phyloP scores from a whole-genome alignment of 2,329 filamentous ascomycete species.

The Aspergillus caelatus region DNA sequence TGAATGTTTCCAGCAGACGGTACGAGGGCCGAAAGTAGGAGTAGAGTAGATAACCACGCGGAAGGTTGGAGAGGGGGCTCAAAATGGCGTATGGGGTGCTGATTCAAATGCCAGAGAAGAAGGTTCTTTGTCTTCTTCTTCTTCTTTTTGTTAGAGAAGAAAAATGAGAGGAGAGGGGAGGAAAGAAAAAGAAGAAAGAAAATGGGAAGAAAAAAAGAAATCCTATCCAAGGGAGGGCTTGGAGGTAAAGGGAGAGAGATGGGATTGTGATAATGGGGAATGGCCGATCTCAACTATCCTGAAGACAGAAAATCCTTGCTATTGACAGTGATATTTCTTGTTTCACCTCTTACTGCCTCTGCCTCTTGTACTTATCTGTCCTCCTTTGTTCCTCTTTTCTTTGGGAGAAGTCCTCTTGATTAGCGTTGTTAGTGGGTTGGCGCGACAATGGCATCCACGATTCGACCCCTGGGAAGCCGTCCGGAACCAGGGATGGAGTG shows the following conservation, averaged over 20 bases:
- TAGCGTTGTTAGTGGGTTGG: constrained; percentile 15
- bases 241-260: constrained; percentile 22
- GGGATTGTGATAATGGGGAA: constrained; percentile 18
- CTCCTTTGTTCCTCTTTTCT: constrained; percentile 6
- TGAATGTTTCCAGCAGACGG: constrained; percentile 5
- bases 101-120: background rate
- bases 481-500: constrained; percentile 19
- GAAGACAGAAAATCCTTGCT: constrained; percentile 10
- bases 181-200: background rate
- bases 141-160: no score
- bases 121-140: no score
- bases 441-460: constrained; percentile 18
- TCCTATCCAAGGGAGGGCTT: constrained; percentile 14
- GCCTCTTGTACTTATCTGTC: constrained; percentile 1
- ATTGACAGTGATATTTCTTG: background rate
- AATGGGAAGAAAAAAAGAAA: constrained; percentile 15
- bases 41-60: constrained; percentile 17
- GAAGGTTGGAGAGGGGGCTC: constrained; percentile 9
- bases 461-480: constrained; percentile 27
- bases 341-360: constrained; percentile 7
- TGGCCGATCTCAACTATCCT: constrained; percentile 14
- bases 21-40: constrained; percentile 11
- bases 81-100: constrained; percentile 19
- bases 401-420: constrained; percentile 1
- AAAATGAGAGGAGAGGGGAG: no score